Conservation (phyloP, 441 rosid genomes). For the Arabidopsis hybrid region DNA sequence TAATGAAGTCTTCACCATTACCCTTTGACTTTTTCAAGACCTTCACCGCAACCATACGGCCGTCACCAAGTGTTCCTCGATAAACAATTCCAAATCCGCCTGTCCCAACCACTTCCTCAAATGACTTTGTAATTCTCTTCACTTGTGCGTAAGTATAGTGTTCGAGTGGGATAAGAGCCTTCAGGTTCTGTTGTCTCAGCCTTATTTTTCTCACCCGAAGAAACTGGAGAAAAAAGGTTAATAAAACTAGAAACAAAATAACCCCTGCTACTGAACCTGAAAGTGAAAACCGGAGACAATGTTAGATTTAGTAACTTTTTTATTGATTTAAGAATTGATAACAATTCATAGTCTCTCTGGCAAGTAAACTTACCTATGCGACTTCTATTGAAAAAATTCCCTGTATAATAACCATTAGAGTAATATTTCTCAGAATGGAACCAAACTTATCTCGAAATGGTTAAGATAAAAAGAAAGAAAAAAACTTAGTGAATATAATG, state of each 20-base stretch:
- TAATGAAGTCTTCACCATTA: constrained; percentile 32
- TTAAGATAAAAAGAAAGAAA: background rate
- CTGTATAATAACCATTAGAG: background rate
- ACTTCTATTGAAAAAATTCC: background rate
- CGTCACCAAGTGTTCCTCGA: constrained; percentile 44
- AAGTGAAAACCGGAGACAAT: background rate
- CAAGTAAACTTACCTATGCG: background rate
- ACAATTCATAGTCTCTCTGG: background rate
- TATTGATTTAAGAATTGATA: background rate
- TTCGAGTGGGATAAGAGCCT: constrained; percentile 5
- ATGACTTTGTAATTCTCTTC: constrained; percentile 48
- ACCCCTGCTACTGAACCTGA: background rate
- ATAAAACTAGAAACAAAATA: background rate
- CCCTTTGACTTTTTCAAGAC: constrained; percentile 30
- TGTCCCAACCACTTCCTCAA: constrained; percentile 40
- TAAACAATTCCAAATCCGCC: constrained; percentile 51
- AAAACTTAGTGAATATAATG: background rate
- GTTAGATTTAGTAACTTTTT: background rate
- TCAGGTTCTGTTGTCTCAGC: background rate
- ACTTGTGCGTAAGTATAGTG: constrained; percentile 20
- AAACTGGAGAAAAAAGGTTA: background rate
- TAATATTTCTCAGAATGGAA: constrained; percentile 1
- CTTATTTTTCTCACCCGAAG: background rate
- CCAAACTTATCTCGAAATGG: background rate
- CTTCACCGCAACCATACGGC: constrained; percentile 47